Conservation (phyloP, 169 alveolate species). For the Plasmodium yoelii region DNA sequence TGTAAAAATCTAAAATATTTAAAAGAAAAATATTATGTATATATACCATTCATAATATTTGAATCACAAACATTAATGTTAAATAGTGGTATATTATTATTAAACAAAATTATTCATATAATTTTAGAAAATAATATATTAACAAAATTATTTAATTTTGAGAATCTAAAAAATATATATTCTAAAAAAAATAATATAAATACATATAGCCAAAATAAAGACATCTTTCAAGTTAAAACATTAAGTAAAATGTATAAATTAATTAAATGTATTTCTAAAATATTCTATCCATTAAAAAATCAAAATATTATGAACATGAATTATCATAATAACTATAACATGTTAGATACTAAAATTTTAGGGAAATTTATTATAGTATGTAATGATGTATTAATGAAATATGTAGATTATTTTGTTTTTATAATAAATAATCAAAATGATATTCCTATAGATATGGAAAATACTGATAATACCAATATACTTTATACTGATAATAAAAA, state of each 20-base stretch:
- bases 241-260: conserved; percentile 54
- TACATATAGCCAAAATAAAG: not conserved
- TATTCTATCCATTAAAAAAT: conserved; percentile 61
- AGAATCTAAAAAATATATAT: conserved; percentile 1
- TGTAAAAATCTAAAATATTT: conserved; percentile 21
- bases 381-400: conserved; percentile 38
- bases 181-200: not conserved
- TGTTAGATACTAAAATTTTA: conserved; percentile 10
- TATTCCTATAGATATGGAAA: not conserved
- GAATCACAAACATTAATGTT: conserved; percentile 59
- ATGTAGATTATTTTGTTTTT: conserved; percentile 44
- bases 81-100: conserved; percentile 27
- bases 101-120: conserved; percentile 18
- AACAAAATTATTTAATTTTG: conserved; percentile 27
- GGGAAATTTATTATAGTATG: conserved; percentile 29
- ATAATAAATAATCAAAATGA: conserved; percentile 2
- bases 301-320: conserved; percentile 8
- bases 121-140: conserved; percentile 32
- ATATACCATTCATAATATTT: conserved; percentile 57
- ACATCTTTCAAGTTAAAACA: conserved; percentile 35
- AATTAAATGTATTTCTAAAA: conserved; percentile 65
- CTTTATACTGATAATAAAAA: not conserved
- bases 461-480: not conserved
- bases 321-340: conserved; percentile 47
- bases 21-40: conserved; percentile 63